Base-by-base conservation (phyloP, 2,329 filamentous ascomycete genomes). In the Venturia nashicola region DNA sequence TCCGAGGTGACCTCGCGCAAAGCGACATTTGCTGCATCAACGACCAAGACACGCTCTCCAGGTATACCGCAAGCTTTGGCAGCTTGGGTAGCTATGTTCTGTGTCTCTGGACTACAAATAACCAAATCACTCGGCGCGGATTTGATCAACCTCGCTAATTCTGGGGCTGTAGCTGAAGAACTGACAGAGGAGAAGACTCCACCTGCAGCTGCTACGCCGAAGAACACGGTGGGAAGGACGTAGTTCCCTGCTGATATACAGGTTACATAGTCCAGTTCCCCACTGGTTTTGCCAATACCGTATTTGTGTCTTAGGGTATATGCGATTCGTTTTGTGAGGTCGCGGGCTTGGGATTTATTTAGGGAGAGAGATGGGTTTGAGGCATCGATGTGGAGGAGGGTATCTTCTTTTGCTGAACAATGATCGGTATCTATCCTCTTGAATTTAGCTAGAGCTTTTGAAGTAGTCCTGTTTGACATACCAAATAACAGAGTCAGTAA, bases 121-220 rank as follows among this genome's bases (percentile, higher is more conserved):
- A 82, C 66, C 23, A 80, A 65, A 9, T 73, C 77, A 11, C 73
- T 76, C 5, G 72, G 71, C 0, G 76, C 78, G 32, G 76, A 73
- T 18, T 72, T 72, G 16, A 82, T 73, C 67, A 80, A 79, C 34
- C 79, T 75, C 3, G 77, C 76, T 9, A 86, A 71, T 34, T 86
- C 84, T 2, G 73, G 68, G 0, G 77, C 73, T 0, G 82, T 83
- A 5, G 76, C 79, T 0, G 78, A 76, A 0, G 81, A 76, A 59
- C 77, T 81, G 0, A 82, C 82, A 5, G 82, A 79, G 7, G 81
- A 82, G 68, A 83, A 86, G 34, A 86, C 78, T 20, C 83, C 84
- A 0, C 80, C 83, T 2, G 83, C 82, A 3, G 81, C 83, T 57
- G 86, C 76, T 62, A 84, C 78, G 16, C 79, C 81, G 67, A 78